Evolutionary conservation across 148 eudicot species (phyloP).

Genomic region (Rhododendron kiyosumense): DNA sequence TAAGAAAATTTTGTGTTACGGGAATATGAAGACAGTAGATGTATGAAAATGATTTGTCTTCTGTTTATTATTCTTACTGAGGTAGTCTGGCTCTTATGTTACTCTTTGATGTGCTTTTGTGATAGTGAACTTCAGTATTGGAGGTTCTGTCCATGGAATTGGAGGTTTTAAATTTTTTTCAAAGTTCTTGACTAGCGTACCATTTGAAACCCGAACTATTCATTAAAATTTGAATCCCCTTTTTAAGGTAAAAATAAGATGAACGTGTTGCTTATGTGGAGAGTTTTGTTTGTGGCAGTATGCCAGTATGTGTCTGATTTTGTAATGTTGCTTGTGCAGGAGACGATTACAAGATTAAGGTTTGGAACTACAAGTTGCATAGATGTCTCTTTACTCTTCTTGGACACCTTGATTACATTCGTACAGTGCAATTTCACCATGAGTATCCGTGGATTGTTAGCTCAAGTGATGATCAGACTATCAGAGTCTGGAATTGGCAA

Average conservation of each 20-base stretch:
- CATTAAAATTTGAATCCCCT: background rate
- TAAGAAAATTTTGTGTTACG: background rate
- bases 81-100: background rate
- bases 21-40: background rate
- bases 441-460: constrained; percentile 94
- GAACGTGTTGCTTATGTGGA: background rate
- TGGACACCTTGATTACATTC: constrained; percentile 94
- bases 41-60: background rate
- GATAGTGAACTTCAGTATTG: background rate
- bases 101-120: background rate
- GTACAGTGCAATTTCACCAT: constrained; percentile 95
- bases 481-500: constrained; percentile 97
- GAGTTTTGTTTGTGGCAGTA: background rate
- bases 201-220: background rate
- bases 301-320: background rate
- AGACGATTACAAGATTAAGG: constrained; percentile 94
- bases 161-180: background rate
- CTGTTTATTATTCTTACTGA: background rate
- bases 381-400: constrained; percentile 87
- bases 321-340: constrained; percentile 41
- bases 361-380: constrained; percentile 94
- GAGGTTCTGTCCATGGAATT: background rate
- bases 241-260: background rate
- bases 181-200: background rate
- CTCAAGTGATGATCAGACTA: constrained; percentile 97